Base-by-base conservation (phyloP, 495 filamentous ascomycete species). In the Penicillium antarcticum region DNA sequence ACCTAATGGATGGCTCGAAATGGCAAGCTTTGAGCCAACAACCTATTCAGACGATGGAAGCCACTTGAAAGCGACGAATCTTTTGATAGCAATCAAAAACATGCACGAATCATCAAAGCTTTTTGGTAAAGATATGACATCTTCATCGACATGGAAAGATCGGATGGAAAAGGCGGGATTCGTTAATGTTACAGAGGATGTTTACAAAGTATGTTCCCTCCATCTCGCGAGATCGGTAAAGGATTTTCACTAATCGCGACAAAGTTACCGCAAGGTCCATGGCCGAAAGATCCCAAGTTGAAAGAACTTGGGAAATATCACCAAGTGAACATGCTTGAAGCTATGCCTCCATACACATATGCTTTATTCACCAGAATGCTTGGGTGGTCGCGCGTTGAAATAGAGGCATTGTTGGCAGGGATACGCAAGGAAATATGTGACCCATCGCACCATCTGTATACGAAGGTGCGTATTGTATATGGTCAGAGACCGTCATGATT, bases 1-100 rank as follows among this genome's bases (percentile, higher is more conserved):
- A 19, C 82, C 84, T 4, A 78, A 81, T 14, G 85, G 82, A 26
- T 85, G 73, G 51, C 65, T 82, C 49, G 86, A 88, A 63, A 71
- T 84, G 18, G 74, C 81, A 34, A 78, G 84, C 5, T 71, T 80
- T 38, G 73, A 84, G 47, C 63, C 73, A 4, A 66, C 67, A 42
- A 65, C 72, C 23, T 72, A 73, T 48, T 82, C 80, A 19, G 78
- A 79, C n/a, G 80, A 84, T 55, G 74, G 62, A 17, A 74, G 77
- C 3, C 65, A 84, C 29, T 66, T 68, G 11, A 61, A 65, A 6
- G 67, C 72, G 23, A 59, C 43, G 8, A 54, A 52, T 29, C 58
- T 77, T 31, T 51, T 72, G 16, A 63, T 75, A 12, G 58, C 70
- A 12, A 63, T 70, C 24, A 53, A 58, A 17, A 16, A 61, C 37